Conservation (phyloP, 2,329 filamentous ascomycete genomes). For the Didymella glomerata region DNA sequence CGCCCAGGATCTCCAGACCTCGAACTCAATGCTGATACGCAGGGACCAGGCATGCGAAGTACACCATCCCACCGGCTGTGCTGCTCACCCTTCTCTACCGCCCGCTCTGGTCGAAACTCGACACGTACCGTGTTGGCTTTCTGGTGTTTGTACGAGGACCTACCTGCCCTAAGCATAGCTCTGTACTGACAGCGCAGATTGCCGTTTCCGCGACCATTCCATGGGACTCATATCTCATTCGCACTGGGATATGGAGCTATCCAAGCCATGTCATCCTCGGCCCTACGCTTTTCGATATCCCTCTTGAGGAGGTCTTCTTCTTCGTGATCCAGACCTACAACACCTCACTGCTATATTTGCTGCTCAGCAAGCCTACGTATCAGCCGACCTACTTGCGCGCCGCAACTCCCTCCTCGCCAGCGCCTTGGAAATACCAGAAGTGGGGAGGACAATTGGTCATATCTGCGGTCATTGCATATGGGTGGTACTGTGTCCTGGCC, state of each 20-base stretch:
- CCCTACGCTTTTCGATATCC: slow-evolving; percentile 69
- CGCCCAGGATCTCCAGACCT: slow-evolving; percentile 12
- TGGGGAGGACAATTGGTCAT: slow-evolving; percentile 63
- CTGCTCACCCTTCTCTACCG: slow-evolving; percentile 66
- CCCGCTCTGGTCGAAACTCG: slow-evolving; percentile 69
- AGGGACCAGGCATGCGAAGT: slow-evolving; percentile 66
- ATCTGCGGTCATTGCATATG: slow-evolving; percentile 54
- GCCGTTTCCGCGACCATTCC: slow-evolving; percentile 74
- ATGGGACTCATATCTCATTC: slow-evolving; percentile 80
- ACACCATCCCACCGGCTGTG: slow-evolving; percentile 71
- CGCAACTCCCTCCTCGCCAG: slow-evolving; percentile 42
- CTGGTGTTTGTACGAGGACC: slow-evolving; percentile 59
- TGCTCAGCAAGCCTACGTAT: slow-evolving; percentile 70
- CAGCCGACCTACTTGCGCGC: slow-evolving; percentile 62
- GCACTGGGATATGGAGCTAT: slow-evolving; percentile 74
- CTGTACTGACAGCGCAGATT: slow-evolving; percentile 55
- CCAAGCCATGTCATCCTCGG: slow-evolving; percentile 71
- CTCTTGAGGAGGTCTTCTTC: slow-evolving; percentile 78
- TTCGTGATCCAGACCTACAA: slow-evolving; percentile 80
- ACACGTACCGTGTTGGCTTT: slow-evolving; percentile 69
- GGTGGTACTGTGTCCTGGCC: slow-evolving; percentile 56
- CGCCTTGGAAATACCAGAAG: slow-evolving; percentile 50
- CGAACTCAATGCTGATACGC: slow-evolving; percentile 24
- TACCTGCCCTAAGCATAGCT: slow-evolving; percentile 6
- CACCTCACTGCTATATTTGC: slow-evolving; percentile 72